Evolutionary conservation across 2,329 filamentous ascomycete species (phyloP), one percentile per base, ranked within the genome.

Genomic region (Penicillium psychrosexuale): DNA sequence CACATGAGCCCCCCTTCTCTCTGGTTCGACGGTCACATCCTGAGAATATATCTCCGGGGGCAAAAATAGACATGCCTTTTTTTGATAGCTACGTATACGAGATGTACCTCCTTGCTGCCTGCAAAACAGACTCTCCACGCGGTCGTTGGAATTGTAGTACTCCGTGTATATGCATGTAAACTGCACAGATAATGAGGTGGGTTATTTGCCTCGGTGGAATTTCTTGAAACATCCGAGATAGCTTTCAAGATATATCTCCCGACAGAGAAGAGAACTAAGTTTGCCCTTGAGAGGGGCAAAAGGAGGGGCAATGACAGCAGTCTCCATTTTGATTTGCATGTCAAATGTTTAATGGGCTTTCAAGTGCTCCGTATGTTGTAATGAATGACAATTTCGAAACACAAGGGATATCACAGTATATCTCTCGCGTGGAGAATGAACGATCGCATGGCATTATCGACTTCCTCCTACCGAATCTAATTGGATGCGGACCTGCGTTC

Each of bases 41-140:
- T 39, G 13, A 24, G 11, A 39, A 38, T 31, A 17, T 31, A 19
- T 38, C 37, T 43, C 37, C 44, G 51, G 33, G 33, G 5, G 34
- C 15, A 30, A 12, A 19, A 30, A n/a, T 17, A 17, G 22, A 47
- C 2, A 3, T 36, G 15, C 37, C 30, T 6, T 24, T 24, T 24
- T 22, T 17, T 40, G 19, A 34, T 17, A 24, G 8, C 11, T 27
- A 44, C 15, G 30, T 38, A n/a, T 50, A 54, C 39, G 47, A 46
- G 3, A n/a, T 27, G 11, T 5, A 45, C 52, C 52, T 55, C 53
- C 53, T 55, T 55, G 17, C 53, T 42, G 15, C 6, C 34, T 52
- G 48, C 53, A 44, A 52, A 55, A 55, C 53, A 52, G 53, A 52
- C 38, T 55, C 17, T 31, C 53, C 53, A 55, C 53, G 48, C 53